A percentile compares a stretch with the other conserved stretches of the same genome.
phyloP scores from a whole-genome alignment of 768 basidiomycete species.

The Boletellus sp. region DNA sequence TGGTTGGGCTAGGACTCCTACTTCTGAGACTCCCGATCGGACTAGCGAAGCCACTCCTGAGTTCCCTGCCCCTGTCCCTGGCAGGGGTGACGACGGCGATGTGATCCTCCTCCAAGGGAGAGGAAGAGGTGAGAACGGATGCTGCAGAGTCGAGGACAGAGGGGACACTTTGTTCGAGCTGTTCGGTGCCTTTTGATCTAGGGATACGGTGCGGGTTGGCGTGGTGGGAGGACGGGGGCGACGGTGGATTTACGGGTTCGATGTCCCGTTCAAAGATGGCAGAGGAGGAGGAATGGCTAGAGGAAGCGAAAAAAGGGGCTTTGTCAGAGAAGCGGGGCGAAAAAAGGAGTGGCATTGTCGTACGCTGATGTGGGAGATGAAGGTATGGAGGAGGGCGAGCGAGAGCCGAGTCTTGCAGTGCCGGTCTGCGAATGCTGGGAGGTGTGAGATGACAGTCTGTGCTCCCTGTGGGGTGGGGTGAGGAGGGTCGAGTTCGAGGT shows the following conservation, averaged over 20 bases:
- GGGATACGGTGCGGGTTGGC: constrained; percentile 71
- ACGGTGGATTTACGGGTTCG: constrained; percentile 49
- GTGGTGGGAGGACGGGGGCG: constrained; percentile 37
- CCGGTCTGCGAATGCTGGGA: constrained; percentile 48
- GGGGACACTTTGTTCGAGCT: constrained; percentile 76
- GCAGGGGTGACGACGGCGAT: constrained; percentile 63
- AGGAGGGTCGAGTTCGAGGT: constrained; percentile 46
- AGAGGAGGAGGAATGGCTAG: constrained; percentile 69
- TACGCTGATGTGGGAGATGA: constrained; percentile 79
- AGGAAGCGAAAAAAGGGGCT: background rate
- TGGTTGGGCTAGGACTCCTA: constrained; percentile 61
- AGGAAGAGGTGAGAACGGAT: constrained; percentile 53
- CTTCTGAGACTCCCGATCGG: constrained; percentile 63
- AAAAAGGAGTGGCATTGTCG: constrained; percentile 25
- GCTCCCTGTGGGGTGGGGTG: constrained; percentile 36
- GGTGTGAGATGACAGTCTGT: constrained; percentile 39
- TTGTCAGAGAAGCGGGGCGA: constrained; percentile 7
- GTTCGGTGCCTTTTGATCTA: constrained; percentile 66
- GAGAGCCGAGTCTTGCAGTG: constrained; percentile 49
- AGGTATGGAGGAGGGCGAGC: constrained; percentile 71
- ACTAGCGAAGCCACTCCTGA: constrained; percentile 57
- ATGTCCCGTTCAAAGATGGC: constrained; percentile 93
- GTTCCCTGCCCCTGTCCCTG: constrained; percentile 30
- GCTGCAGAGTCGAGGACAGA: constrained; percentile 85
- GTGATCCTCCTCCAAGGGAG: constrained; percentile 47